These are phyloP conservation scores for Xylaria polymorpha DNA, from an alignment of 2,329 filamentous ascomycete genomes.

Conservation along the genomic window DNA sequence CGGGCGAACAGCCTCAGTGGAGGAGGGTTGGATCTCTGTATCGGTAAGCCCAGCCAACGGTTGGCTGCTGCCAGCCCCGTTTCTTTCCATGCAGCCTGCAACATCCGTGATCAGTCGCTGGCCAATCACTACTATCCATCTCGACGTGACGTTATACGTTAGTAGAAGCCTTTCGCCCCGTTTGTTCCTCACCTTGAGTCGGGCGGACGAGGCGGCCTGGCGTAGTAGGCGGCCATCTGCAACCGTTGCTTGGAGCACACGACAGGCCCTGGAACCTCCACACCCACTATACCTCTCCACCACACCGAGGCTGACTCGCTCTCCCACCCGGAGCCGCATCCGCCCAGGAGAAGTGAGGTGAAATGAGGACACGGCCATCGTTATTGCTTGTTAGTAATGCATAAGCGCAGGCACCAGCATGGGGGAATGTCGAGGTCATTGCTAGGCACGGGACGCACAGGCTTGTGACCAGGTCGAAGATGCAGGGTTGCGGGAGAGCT, in stretches of 20 bases:
- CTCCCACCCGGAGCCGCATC: slow-evolving; percentile 25
- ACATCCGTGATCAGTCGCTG: slow-evolving; percentile 2
- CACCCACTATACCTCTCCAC: slow-evolving; percentile 6
- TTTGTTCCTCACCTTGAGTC: slow-evolving; percentile 36
- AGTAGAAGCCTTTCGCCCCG: slow-evolving; percentile 28
- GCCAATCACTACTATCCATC: slow-evolving; percentile 34
- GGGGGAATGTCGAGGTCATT: slow-evolving; percentile 8
- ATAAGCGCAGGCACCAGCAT: not conserved
- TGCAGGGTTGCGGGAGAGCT: slow-evolving; percentile 18
- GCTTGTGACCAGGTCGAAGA: slow-evolving; percentile 8
- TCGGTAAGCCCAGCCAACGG: slow-evolving; percentile 29
- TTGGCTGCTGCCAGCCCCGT: slow-evolving; percentile 35
- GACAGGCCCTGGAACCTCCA: slow-evolving; percentile 17
- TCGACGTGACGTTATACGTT: not conserved
- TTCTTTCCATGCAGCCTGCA: slow-evolving; percentile 29
- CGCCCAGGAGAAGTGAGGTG: slow-evolving; percentile 25
- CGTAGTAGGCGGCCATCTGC: slow-evolving; percentile 10
- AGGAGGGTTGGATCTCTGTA: slow-evolving; percentile 8
- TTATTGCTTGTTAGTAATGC: not conserved
- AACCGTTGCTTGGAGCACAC: slow-evolving; percentile 11
- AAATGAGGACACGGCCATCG: slow-evolving; percentile 23
- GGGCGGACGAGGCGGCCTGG: slow-evolving; percentile 11
- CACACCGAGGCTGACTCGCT: slow-evolving; percentile 34
- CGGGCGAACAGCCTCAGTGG: slow-evolving; percentile 34
- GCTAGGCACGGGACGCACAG: slow-evolving; percentile 21